Evolutionary conservation across 1,284 basidiomycete genomes (phyloP).

Genomic region (Hemileia vastatrix): DNA sequence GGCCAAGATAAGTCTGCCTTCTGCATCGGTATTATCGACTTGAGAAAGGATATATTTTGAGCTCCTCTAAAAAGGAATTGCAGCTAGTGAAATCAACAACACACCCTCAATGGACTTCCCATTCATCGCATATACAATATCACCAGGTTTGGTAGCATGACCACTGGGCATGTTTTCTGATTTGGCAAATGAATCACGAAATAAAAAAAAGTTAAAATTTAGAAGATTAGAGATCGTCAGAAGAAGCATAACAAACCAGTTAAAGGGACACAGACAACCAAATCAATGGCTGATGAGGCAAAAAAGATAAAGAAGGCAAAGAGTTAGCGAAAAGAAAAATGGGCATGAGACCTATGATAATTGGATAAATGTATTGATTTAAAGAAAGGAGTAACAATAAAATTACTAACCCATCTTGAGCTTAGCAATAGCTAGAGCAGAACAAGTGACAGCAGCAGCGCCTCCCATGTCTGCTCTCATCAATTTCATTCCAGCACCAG

Average conservation of each 20-base stretch:
- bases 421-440: conserved; percentile 68
- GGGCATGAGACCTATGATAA: too few species aligned
- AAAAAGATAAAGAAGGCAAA: too few species aligned
- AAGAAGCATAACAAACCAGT: conserved; percentile 1
- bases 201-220: conserved; percentile 50
- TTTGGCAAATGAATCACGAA: conserved; percentile 59
- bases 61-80: background rate
- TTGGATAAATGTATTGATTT: too few species aligned
- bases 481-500: conserved; percentile 56
- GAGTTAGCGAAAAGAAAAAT: too few species aligned
- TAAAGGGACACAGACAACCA: conserved; percentile 14
- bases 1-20: conserved; percentile 63
- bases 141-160: conserved; percentile 75
- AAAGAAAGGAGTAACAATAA: too few species aligned
- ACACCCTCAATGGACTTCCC: conserved; percentile 66
- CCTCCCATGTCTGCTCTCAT: conserved; percentile 84
- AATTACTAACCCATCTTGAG: too few species aligned
- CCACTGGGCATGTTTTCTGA: conserved; percentile 79
- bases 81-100: conserved; percentile 62
- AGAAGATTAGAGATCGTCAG: background rate
- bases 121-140: conserved; percentile 59
- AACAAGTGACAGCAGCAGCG: conserved; percentile 64
- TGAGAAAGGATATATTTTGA: background rate
- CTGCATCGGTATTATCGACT: conserved; percentile 53
- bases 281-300: conserved; percentile 50